Evolutionary conservation across 768 basidiomycete species (phyloP).

Genomic region (Boletus subcaerulescens): DNA sequence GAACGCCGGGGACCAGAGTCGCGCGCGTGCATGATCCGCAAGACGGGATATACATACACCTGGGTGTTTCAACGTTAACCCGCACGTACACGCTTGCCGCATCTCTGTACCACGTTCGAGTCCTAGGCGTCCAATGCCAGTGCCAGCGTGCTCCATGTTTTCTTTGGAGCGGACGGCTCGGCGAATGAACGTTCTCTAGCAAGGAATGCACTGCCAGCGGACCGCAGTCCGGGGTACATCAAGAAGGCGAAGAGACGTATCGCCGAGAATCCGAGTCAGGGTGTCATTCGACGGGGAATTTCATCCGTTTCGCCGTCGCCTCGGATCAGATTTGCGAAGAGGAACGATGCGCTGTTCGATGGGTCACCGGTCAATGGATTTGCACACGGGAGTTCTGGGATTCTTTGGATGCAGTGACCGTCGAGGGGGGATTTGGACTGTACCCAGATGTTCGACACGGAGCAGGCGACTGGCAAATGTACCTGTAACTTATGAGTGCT

Average conservation of each 20-base stretch:
- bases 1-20: slow-evolving; percentile 1
- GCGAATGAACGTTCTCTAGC: too few relatives aligned
- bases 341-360: neutral
- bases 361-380: slow-evolving; percentile 6
- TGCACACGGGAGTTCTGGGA: slow-evolving; percentile 5
- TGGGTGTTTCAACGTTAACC: too few relatives aligned
- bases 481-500: too few relatives aligned
- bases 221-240: neutral
- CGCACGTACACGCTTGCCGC: too few relatives aligned
- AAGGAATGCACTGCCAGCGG: too few relatives aligned
- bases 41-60: neutral
- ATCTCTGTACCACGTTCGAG: neutral
- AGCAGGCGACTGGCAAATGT: too few relatives aligned
- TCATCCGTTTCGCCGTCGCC: slow-evolving; percentile 4
- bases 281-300: neutral
- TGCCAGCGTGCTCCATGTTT: neutral
- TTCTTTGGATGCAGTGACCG: slow-evolving; percentile 5
- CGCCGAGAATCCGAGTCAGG: slow-evolving; percentile 8
- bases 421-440: neutral
- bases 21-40: slow-evolving; percentile 6
- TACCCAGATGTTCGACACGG: too few relatives aligned
- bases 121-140: too few relatives aligned
- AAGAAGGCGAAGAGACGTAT: neutral
- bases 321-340: slow-evolving; percentile 23
- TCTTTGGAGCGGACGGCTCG: neutral